Conservation (phyloP, 176 grass and related monocot species). For the Elymus sibiricus region DNA sequence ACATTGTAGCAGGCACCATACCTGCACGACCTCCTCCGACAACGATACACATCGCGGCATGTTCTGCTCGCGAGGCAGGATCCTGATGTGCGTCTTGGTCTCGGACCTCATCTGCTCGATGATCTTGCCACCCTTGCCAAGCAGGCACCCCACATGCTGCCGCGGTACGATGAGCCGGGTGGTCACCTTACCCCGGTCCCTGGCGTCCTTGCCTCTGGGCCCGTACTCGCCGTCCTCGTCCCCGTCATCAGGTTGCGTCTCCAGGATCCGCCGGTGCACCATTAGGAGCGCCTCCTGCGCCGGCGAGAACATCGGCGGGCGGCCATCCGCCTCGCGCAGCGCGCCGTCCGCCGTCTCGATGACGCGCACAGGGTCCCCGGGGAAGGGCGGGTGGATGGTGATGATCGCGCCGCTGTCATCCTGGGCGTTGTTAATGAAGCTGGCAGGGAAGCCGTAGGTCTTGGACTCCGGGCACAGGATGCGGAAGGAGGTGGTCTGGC, state of each 20-base stretch:
- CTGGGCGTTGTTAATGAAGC: constrained; percentile 48
- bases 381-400: constrained; percentile 52
- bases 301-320: constrained; percentile 78
- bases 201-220: constrained; percentile 49
- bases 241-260: constrained; percentile 59
- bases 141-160: constrained; percentile 79
- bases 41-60: constrained; percentile 71
- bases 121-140: constrained; percentile 91
- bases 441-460: constrained; percentile 52
- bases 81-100: constrained; percentile 96
- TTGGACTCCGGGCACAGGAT: constrained; percentile 88
- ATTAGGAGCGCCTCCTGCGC: constrained; percentile 83
- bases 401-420: constrained; percentile 78
- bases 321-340: constrained; percentile 56
- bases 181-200: constrained; percentile 66
- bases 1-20: constrained; percentile 28
- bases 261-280: constrained; percentile 84
- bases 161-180: constrained; percentile 77
- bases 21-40: constrained; percentile 95
- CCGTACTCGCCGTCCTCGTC: constrained; percentile 57
- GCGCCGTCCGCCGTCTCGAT: constrained; percentile 76
- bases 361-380: constrained; percentile 63
- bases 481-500: constrained; percentile 73
- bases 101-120: constrained; percentile 99
- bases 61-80: constrained; percentile 82